These are phyloP conservation scores for Leccinum pellstonianum DNA, from an alignment of 768 basidiomycete species.

Conservation along the genomic window DNA sequence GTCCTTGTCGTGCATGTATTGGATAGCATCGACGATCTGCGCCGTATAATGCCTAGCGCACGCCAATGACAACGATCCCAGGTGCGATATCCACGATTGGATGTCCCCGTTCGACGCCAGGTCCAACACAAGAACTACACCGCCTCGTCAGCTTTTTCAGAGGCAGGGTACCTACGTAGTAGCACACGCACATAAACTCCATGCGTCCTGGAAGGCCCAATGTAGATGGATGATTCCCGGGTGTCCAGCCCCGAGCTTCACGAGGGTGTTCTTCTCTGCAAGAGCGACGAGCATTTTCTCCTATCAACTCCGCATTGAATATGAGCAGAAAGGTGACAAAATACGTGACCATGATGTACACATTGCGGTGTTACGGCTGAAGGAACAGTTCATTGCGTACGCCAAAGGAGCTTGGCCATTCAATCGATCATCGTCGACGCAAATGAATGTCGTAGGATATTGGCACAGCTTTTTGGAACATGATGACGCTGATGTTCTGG, in stretches of 20 bases:
- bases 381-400: too few relatives aligned
- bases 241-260: slow-evolving; percentile 62
- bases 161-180: background rate
- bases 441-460: too few relatives aligned
- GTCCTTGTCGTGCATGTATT: slow-evolving; percentile 87
- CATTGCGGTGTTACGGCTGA: too few relatives aligned
- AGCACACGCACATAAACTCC: slow-evolving; percentile 69
- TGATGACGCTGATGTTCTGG: too few relatives aligned
- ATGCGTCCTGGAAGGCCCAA: slow-evolving; percentile 84
- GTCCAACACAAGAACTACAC: slow-evolving; percentile 74
- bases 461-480: too few relatives aligned
- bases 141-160: slow-evolving; percentile 7
- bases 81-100: slow-evolving; percentile 63
- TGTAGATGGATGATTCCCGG: slow-evolving; percentile 80
- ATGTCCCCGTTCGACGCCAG: slow-evolving; percentile 76
- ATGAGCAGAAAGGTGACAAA: too few relatives aligned
- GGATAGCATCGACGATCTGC: slow-evolving; percentile 84
- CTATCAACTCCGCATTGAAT: slow-evolving; percentile 24
- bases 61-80: slow-evolving; percentile 79
- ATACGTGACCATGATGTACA: too few relatives aligned
- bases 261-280: slow-evolving; percentile 77
- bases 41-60: slow-evolving; percentile 87
- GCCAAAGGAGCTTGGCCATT: too few relatives aligned
- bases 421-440: too few relatives aligned
- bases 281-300: slow-evolving; percentile 76